Conservation (phyloP, 352 stramenopile species). For the Globisporangium parvum region DNA sequence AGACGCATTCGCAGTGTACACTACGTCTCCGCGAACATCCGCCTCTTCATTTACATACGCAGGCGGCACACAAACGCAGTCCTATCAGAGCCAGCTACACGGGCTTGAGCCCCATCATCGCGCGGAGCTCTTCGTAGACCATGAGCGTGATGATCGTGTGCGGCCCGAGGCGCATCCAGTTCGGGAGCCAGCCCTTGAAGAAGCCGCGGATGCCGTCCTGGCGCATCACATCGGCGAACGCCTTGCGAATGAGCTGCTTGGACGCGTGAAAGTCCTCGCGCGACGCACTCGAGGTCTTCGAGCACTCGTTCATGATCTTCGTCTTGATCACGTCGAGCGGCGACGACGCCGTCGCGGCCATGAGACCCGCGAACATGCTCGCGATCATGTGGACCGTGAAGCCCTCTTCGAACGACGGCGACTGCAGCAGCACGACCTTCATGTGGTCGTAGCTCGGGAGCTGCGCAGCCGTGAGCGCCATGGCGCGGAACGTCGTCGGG, state of each 20-base stretch:
- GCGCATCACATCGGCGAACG: slow-evolving; percentile 43
- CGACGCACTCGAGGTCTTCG: slow-evolving; percentile 29
- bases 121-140: slow-evolving; percentile 64
- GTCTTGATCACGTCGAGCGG: slow-evolving; percentile 83
- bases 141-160: slow-evolving; percentile 79
- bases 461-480: slow-evolving; percentile 68
- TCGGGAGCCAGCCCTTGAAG: slow-evolving; percentile 75
- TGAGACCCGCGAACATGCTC: slow-evolving; percentile 71
- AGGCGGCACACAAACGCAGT: too few relatives aligned
- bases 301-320: slow-evolving; percentile 76
- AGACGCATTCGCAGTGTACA: too few relatives aligned
- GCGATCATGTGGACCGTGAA: slow-evolving; percentile 56
- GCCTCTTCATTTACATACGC: too few relatives aligned
- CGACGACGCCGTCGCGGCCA: slow-evolving; percentile 58
- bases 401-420: slow-evolving; percentile 44
- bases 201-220: slow-evolving; percentile 59
- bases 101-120: slow-evolving; percentile 39
- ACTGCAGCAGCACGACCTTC: slow-evolving; percentile 59
- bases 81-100: too few relatives aligned
- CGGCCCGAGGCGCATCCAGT: slow-evolving; percentile 65
- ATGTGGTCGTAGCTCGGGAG: slow-evolving; percentile 79
- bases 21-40: too few relatives aligned
- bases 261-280: slow-evolving; percentile 24
- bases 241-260: slow-evolving; percentile 37
- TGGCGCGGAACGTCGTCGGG: slow-evolving; percentile 62